These are phyloP conservation scores for Phytopythium cucurbitacearum DNA, from an alignment of 352 stramenopile genomes.

Conservation along the genomic window DNA sequence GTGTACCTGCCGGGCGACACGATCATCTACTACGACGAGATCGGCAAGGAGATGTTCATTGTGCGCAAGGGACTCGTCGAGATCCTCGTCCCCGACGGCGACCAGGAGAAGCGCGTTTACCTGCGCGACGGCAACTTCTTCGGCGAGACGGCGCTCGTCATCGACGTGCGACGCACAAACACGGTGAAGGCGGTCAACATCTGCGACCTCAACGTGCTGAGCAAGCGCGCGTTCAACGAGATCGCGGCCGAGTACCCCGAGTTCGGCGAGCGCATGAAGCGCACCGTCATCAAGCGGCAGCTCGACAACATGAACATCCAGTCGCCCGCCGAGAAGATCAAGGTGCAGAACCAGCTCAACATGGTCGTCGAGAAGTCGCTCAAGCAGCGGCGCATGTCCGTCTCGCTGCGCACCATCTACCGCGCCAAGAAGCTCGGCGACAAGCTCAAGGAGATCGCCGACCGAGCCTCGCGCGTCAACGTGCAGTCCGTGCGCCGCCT, in stretches of 20 bases:
- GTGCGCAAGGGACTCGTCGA: slow-evolving; percentile 80
- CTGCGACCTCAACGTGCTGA: slow-evolving; percentile 76
- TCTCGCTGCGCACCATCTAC: slow-evolving; percentile 73
- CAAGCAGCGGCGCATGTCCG: slow-evolving; percentile 64
- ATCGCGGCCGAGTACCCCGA: slow-evolving; percentile 77
- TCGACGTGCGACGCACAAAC: slow-evolving; percentile 75
- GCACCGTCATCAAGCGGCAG: slow-evolving; percentile 76
- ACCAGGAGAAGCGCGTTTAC: slow-evolving; percentile 57
- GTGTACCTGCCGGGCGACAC: slow-evolving; percentile 75
- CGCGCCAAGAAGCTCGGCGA: slow-evolving; percentile 74
- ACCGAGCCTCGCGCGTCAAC: slow-evolving; percentile 33
- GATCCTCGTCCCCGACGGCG: slow-evolving; percentile 51
- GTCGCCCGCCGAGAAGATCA: slow-evolving; percentile 62
- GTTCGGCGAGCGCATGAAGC: slow-evolving; percentile 78
- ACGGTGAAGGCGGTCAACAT: slow-evolving; percentile 76
- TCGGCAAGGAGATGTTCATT: slow-evolving; percentile 87
- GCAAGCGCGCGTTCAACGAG: slow-evolving; percentile 74
- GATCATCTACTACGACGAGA: slow-evolving; percentile 80
- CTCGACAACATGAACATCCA: slow-evolving; percentile 86
- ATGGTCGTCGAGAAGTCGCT: slow-evolving; percentile 78
- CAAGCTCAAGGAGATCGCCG: slow-evolving; percentile 80
- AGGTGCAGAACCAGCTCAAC: slow-evolving; percentile 74
- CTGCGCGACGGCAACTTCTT: slow-evolving; percentile 76
- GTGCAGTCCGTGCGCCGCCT: slow-evolving; percentile 17
- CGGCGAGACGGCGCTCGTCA: slow-evolving; percentile 70